Conservation (phyloP, 2,329 filamentous ascomycete genomes). For the Botryotinia narcissicola region DNA sequence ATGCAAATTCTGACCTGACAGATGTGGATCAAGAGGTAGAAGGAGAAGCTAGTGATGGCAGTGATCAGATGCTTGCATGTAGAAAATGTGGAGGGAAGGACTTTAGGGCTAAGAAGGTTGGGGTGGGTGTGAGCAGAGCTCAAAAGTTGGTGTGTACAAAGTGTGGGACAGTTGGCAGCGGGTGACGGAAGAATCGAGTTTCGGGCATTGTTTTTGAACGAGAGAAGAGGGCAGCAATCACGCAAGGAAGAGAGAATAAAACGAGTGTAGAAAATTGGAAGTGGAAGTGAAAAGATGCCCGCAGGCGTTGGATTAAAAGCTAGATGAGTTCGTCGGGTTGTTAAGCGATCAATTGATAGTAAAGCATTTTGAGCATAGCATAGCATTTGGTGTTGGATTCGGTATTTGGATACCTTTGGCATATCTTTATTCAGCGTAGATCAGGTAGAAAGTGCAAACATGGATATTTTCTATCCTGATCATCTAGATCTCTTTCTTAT, state of each 20-base stretch:
- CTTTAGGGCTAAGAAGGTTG: conserved; percentile 59
- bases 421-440: neutral
- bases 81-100: conserved; percentile 57
- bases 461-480: neutral
- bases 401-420: neutral
- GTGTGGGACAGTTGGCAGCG: conserved; percentile 44
- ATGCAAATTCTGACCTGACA: conserved; percentile 40
- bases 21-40: conserved; percentile 40
- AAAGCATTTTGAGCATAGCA: conserved; percentile 2
- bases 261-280: neutral
- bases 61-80: conserved; percentile 49
- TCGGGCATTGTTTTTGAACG: neutral
- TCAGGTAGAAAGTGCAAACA: neutral
- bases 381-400: neutral
- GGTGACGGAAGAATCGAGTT: conserved; percentile 18
- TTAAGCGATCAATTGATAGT: neutral
- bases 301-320: neutral
- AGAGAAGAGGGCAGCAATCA: neutral
- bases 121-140: conserved; percentile 47
- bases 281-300: neutral
- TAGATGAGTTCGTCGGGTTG: neutral
- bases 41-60: conserved; percentile 46
- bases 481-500: neutral
- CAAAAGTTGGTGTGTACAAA: conserved; percentile 61
- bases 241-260: neutral